Conservation (phyloP, 495 filamentous ascomycete species). For the Cryomyces antarcticus region DNA sequence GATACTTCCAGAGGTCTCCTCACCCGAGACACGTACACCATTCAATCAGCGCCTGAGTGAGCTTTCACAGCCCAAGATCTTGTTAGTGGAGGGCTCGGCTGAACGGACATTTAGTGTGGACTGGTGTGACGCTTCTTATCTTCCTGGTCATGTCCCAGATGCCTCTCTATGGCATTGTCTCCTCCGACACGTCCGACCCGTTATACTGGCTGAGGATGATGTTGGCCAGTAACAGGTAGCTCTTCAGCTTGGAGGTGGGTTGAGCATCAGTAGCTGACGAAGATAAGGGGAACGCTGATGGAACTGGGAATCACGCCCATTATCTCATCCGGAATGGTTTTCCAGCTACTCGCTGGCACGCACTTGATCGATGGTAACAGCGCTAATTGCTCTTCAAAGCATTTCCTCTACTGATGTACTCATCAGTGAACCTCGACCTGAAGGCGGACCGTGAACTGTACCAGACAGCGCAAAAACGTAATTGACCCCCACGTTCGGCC, state of each 20-base stretch:
- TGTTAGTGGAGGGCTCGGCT: no score
- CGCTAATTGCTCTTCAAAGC: no score
- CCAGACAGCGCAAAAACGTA: constrained; percentile 86
- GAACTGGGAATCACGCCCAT: constrained; percentile 98
- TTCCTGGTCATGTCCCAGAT: constrained; percentile 99
- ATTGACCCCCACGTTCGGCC: no score
- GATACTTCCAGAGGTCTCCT: constrained; percentile 94
- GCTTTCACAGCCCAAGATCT: no score
- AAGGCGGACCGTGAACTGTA: constrained; percentile 99
- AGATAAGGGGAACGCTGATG: constrained; percentile 97
- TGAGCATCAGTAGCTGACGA: constrained; percentile 98
- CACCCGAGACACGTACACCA: constrained; percentile 86
- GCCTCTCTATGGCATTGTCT: constrained; percentile 49
- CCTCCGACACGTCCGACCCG: constrained; percentile 72
- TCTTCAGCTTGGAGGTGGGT: constrained; percentile 55
- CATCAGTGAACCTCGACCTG: constrained; percentile 55
- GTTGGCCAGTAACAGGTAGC: constrained; percentile 65
- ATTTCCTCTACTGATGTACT: no score
- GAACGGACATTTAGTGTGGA: constrained; percentile 65
- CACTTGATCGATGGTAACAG: constrained; percentile 55
- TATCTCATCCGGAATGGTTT: constrained; percentile 99
- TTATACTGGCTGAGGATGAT: constrained; percentile 99
- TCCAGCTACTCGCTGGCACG: constrained; percentile 94
- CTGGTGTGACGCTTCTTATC: constrained; percentile 33
- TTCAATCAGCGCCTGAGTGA: constrained; percentile 43